Evolutionary conservation across 371 early-diverging fungal genomes (phyloP).

Genomic region (Nematocida ironsii): DNA sequence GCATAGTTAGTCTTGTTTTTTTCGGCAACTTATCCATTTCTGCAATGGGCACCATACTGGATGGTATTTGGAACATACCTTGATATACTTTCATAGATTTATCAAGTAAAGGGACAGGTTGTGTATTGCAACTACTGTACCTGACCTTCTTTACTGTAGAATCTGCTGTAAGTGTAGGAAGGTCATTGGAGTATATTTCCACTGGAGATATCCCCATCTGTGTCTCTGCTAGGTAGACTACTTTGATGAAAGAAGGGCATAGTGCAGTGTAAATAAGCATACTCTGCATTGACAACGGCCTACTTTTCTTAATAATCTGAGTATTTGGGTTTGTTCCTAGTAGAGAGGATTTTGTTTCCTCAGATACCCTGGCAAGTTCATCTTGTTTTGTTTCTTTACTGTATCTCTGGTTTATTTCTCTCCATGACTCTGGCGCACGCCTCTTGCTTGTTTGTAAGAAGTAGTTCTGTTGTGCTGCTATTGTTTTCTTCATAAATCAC

Average conservation of each 20-base stretch:
- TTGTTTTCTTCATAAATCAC: slow-evolving; percentile 33
- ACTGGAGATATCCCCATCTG: slow-evolving; percentile 12
- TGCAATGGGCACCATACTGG: not conserved
- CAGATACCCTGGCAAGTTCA: slow-evolving; percentile 14
- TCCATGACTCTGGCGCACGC: slow-evolving; percentile 28
- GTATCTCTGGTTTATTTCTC: not conserved
- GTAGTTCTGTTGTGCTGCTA: not conserved
- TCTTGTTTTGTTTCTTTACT: slow-evolving; percentile 28
- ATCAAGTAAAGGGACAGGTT: not conserved
- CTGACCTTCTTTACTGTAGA: slow-evolving; percentile 9
- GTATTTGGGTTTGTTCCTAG: too few relatives aligned
- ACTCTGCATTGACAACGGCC: not conserved
- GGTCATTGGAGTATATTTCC: slow-evolving; percentile 36
- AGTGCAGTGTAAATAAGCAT: not conserved
- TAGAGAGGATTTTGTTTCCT: not conserved
- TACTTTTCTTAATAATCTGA: slow-evolving; percentile 8
- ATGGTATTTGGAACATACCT: not conserved
- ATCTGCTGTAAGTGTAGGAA: not conserved
- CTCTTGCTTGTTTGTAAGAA: slow-evolving; percentile 24
- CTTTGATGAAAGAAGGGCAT: slow-evolving; percentile 1
- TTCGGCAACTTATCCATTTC: not conserved
- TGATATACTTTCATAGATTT: not conserved
- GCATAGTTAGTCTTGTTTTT: not conserved
- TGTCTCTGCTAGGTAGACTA: slow-evolving; percentile 24
- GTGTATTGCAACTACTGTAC: not conserved